phyloP scores from a whole-genome alignment of 768 basidiomycete species.

The Rhodosporidiobolus odoratus region DNA sequence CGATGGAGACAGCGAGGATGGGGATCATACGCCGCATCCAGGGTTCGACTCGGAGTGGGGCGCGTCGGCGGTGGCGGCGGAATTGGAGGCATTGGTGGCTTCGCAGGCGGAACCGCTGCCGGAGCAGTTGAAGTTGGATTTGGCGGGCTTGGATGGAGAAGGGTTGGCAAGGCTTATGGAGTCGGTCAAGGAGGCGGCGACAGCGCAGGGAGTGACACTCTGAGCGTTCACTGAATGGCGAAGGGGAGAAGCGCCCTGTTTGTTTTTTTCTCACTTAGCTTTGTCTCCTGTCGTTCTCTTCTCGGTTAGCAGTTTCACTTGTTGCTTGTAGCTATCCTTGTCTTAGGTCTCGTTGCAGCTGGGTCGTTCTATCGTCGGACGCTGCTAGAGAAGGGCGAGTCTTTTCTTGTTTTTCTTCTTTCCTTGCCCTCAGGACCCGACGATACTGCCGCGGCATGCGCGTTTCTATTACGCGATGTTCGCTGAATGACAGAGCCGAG shows the following conservation, averaged over 20 bases:
- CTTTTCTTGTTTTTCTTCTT: no score
- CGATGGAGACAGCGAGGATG: background rate
- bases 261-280: no score
- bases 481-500: no score
- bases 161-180: background rate
- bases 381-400: background rate
- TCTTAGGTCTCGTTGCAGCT: background rate
- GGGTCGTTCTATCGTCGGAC: no score
- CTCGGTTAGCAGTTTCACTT: no score
- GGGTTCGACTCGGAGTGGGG: no score
- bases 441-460: background rate
- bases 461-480: background rate
- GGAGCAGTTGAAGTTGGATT: background rate
- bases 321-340: background rate
- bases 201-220: slow-evolving; percentile 8
- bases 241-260: no score
- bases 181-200: slow-evolving; percentile 2
- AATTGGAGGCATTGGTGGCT: background rate
- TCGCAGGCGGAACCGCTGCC: background rate
- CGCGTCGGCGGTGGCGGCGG: slow-evolving; percentile 2
- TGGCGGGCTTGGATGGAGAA: background rate
- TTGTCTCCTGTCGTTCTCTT: no score
- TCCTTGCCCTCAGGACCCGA: no score
- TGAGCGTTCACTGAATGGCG: no score
- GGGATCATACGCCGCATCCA: no score